Percentiles rank a stretch among this genome's conserved stretches.
Conservation (phyloP, 1,139 yeast genomes). For the Lodderomyces orthopsilosis region DNA sequence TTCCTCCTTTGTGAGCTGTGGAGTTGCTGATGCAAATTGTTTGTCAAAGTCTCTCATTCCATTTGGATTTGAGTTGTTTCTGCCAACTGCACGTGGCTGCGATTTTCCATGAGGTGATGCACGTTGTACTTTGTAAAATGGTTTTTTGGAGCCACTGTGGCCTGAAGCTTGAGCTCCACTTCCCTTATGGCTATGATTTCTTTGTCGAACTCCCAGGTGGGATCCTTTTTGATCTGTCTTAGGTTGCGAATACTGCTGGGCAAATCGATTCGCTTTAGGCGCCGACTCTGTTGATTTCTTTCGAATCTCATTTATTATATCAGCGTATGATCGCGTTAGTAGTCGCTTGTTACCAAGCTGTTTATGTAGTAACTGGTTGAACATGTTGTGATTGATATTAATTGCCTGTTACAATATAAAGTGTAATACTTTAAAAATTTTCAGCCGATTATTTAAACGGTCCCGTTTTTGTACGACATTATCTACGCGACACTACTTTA, state of each 20-base stretch:
- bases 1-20: conserved; percentile 1
- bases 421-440: neutral
- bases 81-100: neutral
- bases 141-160: neutral
- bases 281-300: conserved; percentile 2
- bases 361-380: neutral
- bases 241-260: conserved; percentile 10
- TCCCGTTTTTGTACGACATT: neutral
- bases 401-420: neutral
- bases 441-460: neutral
- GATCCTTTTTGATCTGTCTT: neutral
- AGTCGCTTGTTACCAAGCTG: neutral
- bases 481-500: neutral
- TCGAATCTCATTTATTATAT: conserved; percentile 5
- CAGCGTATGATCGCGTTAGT: conserved; percentile 5
- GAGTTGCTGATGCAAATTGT: conserved; percentile 1
- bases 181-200: conserved; percentile 3
- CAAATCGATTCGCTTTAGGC: conserved; percentile 13
- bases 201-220: neutral
- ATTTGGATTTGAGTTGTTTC: neutral
- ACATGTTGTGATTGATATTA: neutral
- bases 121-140: neutral
- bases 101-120: neutral
- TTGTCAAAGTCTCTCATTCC: neutral
- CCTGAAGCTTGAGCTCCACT: neutral